Conservation (phyloP, 441 rosid genomes). For the Brassica hybrid region DNA sequence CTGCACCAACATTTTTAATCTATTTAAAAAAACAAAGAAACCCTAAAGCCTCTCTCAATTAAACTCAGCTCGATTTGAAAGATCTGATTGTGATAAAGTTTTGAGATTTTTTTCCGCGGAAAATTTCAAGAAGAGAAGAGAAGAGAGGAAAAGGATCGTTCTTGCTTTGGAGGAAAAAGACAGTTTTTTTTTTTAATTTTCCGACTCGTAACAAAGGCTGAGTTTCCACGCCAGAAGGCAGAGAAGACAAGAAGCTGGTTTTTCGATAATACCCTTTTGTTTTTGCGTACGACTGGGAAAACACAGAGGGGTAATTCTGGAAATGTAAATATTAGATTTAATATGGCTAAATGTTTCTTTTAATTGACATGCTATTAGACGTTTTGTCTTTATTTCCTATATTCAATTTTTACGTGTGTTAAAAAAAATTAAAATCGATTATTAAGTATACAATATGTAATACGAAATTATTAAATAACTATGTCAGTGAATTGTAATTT, state of each 20-base stretch:
- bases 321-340: not conserved
- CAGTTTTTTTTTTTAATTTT: not conserved
- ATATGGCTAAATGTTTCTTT: not conserved
- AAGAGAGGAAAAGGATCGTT: conserved; percentile 20
- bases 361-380: too few relatives aligned
- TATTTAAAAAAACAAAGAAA: not conserved
- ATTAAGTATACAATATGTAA: too few relatives aligned
- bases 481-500: too few relatives aligned
- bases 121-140: conserved; percentile 21
- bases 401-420: too few relatives aligned
- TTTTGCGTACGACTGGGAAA: not conserved
- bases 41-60: conserved; percentile 22
- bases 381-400: too few relatives aligned
- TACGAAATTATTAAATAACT: too few relatives aligned
- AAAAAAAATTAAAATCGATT: too few relatives aligned
- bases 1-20: conserved; percentile 52
- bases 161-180: conserved; percentile 29
- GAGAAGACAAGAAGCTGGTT: not conserved
- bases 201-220: conserved; percentile 33
- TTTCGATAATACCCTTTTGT: conserved; percentile 21
- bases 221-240: conserved; percentile 51
- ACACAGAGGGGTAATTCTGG: not conserved
- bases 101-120: conserved; percentile 36
- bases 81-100: conserved; percentile 19
- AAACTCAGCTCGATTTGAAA: conserved; percentile 16